Evolutionary conservation across 1,284 basidiomycete genomes (phyloP).

Genomic region (Pterulicium gracile): DNA sequence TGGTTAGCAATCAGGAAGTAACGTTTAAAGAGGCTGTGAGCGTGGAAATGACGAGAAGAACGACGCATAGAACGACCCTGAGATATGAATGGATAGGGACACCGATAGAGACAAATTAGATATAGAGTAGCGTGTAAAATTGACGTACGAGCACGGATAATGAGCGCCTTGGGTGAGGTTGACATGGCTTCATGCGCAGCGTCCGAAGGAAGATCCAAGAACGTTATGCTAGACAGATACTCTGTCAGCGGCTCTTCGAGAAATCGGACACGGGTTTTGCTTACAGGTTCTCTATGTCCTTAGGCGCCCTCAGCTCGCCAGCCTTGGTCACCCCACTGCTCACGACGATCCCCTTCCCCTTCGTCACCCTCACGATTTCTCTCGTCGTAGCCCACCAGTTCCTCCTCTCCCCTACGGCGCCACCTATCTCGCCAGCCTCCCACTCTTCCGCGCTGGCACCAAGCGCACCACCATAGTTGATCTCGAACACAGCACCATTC

Average conservation of each 20-base stretch:
- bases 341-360: slow-evolving; percentile 63
- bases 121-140: background rate
- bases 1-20: too few species aligned
- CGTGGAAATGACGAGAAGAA: too few species aligned
- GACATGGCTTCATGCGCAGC: slow-evolving; percentile 5
- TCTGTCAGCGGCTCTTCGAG: background rate
- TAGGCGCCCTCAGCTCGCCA: slow-evolving; percentile 52
- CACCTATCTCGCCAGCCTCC: slow-evolving; percentile 27
- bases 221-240: slow-evolving; percentile 33
- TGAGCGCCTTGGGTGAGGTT: background rate
- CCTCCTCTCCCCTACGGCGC: slow-evolving; percentile 45
- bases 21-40: too few species aligned
- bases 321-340: slow-evolving; percentile 50
- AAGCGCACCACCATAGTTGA: slow-evolving; percentile 65
- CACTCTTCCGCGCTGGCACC: slow-evolving; percentile 39
- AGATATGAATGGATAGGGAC: too few species aligned
- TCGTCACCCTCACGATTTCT: slow-evolving; percentile 66
- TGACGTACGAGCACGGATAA: background rate
- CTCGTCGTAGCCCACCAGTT: slow-evolving; percentile 77
- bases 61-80: too few species aligned
- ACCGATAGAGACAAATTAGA: background rate
- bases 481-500: slow-evolving; percentile 78
- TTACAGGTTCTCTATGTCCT: slow-evolving; percentile 67
- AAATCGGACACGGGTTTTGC: slow-evolving; percentile 14
- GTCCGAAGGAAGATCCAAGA: slow-evolving; percentile 17